Evolutionary conservation across 2,329 filamentous ascomycete species (phyloP), one percentile per base, ranked within the genome.

Genomic region (Beauveria bassiana): DNA sequence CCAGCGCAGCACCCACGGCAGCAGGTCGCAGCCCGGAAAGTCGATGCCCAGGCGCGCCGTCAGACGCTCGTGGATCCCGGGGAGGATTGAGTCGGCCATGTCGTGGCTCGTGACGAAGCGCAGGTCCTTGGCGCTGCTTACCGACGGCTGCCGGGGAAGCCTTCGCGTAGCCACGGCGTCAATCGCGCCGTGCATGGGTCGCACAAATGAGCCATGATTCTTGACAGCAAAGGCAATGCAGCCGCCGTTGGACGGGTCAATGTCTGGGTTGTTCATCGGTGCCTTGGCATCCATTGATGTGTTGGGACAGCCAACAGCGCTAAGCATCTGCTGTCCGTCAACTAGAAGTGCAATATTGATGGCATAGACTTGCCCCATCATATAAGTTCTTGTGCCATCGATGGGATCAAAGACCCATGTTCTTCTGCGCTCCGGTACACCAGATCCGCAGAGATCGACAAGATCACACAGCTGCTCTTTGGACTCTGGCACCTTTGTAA

Each of bases 401-500:
- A 86, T 85, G 0, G 83, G 83, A 66, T 86, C 83, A 66, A 86
- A 84, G 0, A 86, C 76, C 82, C 83, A 86, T 9, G 78, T 77
- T 16, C 81, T 70, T 2, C 61, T 59, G 3, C 67, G 65, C 7
- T 68, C 71, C 5, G 75, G 78, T 18, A 68, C 69, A 26, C 75
- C 75, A 22, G 72, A 65, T 34, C 79, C 77, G 63, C 81, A 83
- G 65, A 75, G 75, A 68, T 85, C 82, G 50, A 86, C 79, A 63
- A 82, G 71, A 56, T 78, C 74, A 67, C 81, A 83, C 70, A 83
- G 77, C 31, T 78, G 70, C 62, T 79, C 77, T 10, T 70, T 72
- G 3, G 72, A 74, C 31, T 67, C 62, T 0, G 79, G 79, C 22
- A 73, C 58, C 56, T 63, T 67, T 62, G 70, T 52, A 6, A 59